phyloP scores from a whole-genome alignment of 1,284 basidiomycete genomes.

The Bjerkandera adusta region DNA sequence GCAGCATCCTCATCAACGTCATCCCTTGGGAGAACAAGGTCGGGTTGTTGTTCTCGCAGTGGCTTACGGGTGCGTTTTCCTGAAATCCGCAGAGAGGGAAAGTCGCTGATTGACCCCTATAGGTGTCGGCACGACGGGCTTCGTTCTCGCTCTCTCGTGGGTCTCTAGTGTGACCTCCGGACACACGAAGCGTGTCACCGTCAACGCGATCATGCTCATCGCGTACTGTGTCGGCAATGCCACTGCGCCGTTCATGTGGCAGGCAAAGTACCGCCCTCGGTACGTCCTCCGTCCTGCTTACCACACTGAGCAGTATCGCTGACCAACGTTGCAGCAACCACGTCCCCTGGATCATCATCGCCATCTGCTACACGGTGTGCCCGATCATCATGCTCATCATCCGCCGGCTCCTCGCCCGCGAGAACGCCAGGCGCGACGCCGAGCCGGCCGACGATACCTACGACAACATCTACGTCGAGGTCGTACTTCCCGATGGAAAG shows the following conservation, averaged over 20 bases:
- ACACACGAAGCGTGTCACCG: constrained; percentile 69
- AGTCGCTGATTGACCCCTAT: constrained; percentile 3
- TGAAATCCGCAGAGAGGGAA: not conserved
- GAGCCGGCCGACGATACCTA: constrained; percentile 56
- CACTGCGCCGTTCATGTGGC: constrained; percentile 74
- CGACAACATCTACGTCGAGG: constrained; percentile 65
- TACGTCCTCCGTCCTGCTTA: constrained; percentile 22
- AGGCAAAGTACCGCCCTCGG: constrained; percentile 61
- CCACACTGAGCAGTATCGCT: not conserved
- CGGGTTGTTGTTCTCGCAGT: constrained; percentile 58
- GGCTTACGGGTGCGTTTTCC: constrained; percentile 54
- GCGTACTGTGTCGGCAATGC: constrained; percentile 71
- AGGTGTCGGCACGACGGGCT: constrained; percentile 68
- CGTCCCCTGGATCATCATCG: constrained; percentile 66
- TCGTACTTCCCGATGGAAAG: constrained; percentile 45
- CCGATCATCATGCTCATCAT: constrained; percentile 48
- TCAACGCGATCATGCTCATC: constrained; percentile 69
- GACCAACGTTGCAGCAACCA: constrained; percentile 41
- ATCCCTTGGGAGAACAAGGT: constrained; percentile 63
- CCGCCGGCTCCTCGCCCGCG: constrained; percentile 52
- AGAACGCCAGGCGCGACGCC: constrained; percentile 62
- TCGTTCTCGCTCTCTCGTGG: constrained; percentile 71
- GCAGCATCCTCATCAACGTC: constrained; percentile 59
- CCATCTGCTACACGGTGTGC: constrained; percentile 50
- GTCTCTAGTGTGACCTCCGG: constrained; percentile 66